Percentiles rank a stretch among this genome's conserved stretches.
phyloP scores from a whole-genome alignment of 2,329 filamentous ascomycete genomes.

The Diplodia intermedia region DNA sequence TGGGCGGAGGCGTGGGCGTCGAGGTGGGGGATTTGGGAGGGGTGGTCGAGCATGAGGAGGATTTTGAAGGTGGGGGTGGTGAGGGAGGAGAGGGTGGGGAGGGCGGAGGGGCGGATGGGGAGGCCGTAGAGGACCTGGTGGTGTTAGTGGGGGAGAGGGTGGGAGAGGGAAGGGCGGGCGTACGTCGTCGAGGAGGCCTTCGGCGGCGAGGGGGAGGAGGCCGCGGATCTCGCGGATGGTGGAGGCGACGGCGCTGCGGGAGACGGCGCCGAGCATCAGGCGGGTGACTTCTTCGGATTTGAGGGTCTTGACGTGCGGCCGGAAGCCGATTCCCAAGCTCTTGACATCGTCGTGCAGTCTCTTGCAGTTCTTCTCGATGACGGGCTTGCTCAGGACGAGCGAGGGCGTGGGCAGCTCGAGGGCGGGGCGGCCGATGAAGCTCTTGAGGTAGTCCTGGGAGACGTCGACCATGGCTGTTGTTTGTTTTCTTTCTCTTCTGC shows the following conservation, averaged over 20 bases:
- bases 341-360: slow-evolving; percentile 29
- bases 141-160: too few species aligned
- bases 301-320: slow-evolving; percentile 32
- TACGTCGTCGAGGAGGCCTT: slow-evolving; percentile 24
- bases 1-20: slow-evolving; percentile 6
- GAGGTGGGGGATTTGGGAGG: slow-evolving; percentile 26
- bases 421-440: slow-evolving; percentile 31
- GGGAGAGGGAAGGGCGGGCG: background rate
- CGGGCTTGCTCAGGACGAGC: slow-evolving; percentile 31
- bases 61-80: slow-evolving; percentile 16
- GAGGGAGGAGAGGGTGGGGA: slow-evolving; percentile 16
- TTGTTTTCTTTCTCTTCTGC: background rate
- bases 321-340: slow-evolving; percentile 28
- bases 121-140: slow-evolving; percentile 28
- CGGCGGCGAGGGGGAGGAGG: slow-evolving; percentile 22
- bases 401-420: slow-evolving; percentile 30
- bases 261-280: slow-evolving; percentile 26
- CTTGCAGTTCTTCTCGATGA: slow-evolving; percentile 28
- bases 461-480: slow-evolving; percentile 22
- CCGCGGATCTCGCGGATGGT: slow-evolving; percentile 30
- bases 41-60: slow-evolving; percentile 32
- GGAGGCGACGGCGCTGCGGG: slow-evolving; percentile 19
- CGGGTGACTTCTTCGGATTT: slow-evolving; percentile 32
- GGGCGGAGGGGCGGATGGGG: slow-evolving; percentile 23
- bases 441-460: slow-evolving; percentile 17